Base-by-base conservation (phyloP, 1,284 basidiomycete genomes). In the Afroboletus lepidellus region DNA sequence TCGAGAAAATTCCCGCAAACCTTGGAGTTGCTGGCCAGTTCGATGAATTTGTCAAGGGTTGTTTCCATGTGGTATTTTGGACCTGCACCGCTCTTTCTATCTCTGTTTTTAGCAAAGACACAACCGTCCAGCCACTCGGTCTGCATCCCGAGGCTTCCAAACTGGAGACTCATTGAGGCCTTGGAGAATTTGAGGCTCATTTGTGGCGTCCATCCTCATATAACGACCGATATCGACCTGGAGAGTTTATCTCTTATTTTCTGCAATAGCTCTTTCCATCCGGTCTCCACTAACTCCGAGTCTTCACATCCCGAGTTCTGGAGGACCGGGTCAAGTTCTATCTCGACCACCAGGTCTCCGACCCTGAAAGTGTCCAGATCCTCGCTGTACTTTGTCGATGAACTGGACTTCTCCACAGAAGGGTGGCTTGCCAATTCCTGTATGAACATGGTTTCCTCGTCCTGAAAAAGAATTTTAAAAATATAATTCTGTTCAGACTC, bases 1-100 rank as follows among this genome's bases (percentile, higher is more conserved):
- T 47, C 29, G 3, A 47, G 15, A 13, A 30, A 47, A 11, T 47
- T 47, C 1, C 46, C 16, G 5, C 46, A 47, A 20, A 38, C 20
- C 2, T 1, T 29, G 2, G n/a, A 9, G 13, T 47, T 27, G 7
- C 32, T 9, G 2, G 25, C 27, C 15, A 32, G 20, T 7, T 47
- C 11, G 2, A 47, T 13, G n/a, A 47, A 39, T 12, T 23, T 4
- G 0, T 0, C 2, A 25, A 47, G n/a, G 1, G 13, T 38, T 0
- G 20, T 47, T 4, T 20, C 5, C 1, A 18, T 18, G 24, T 46
- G 44, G n/a, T 36, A 25, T 13, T 16, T 5, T 0, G 2, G 2
- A 6, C 8, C 30, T 16, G 5, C 15, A n/a, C n/a, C n/a, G n/a
- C n/a, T n/a, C 23, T 16, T 32, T 5, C 3, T 7, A 6, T 32